These are phyloP conservation scores for Micromonas pusilla DNA, from an alignment of 139 green algal genomes.

Conservation along the genomic window DNA sequence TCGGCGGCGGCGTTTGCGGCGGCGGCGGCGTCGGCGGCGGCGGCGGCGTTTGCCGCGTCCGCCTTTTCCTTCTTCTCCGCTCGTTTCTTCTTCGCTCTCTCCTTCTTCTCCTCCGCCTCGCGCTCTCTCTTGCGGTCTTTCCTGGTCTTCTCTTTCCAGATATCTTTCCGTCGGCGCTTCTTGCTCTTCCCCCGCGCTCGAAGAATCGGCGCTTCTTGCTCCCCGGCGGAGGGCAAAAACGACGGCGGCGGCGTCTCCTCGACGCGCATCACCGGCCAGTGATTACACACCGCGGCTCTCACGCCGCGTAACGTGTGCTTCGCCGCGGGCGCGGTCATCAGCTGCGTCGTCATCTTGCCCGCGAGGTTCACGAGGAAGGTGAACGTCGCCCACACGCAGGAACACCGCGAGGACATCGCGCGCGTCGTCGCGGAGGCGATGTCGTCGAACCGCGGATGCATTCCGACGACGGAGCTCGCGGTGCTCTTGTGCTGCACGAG, in stretches of 20 bases:
- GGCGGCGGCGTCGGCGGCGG: too few relatives aligned
- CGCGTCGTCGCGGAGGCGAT: not conserved
- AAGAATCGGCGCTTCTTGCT: too few relatives aligned
- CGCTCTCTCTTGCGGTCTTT: too few relatives aligned
- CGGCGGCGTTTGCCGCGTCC: too few relatives aligned
- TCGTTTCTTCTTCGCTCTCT: too few relatives aligned
- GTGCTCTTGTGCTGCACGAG: not conserved
- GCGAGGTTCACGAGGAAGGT: not conserved
- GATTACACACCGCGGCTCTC: not conserved
- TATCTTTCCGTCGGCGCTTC: not conserved
- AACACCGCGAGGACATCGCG: not conserved
- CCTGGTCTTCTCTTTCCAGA: not conserved
- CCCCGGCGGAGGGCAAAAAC: too few relatives aligned
- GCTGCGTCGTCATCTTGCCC: not conserved
- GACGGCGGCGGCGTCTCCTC: not conserved
- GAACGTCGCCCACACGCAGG: not conserved
- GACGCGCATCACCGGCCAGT: not conserved
- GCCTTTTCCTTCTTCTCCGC: too few relatives aligned
- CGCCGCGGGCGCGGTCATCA: not conserved
- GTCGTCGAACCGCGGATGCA: not conserved
- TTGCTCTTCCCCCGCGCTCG: not conserved
- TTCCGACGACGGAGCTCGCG: not conserved
- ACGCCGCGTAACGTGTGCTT: not conserved
- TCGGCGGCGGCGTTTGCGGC: too few relatives aligned
- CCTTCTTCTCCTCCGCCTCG: too few relatives aligned